These are phyloP conservation scores for Aquilaria agallochum DNA, from an alignment of 441 rosid genomes.

Conservation along the genomic window DNA sequence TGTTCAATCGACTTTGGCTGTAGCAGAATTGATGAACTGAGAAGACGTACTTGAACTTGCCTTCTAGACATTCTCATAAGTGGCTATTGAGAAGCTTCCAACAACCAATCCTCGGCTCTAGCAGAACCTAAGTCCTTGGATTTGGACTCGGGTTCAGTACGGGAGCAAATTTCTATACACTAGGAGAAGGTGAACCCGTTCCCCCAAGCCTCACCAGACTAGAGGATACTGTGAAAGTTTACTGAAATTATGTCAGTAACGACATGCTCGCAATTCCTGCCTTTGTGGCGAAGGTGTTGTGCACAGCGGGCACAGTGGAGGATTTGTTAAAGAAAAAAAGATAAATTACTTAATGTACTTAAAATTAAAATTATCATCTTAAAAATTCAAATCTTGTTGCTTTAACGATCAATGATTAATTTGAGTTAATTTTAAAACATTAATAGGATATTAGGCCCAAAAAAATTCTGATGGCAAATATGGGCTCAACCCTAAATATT, in stretches of 20 bases:
- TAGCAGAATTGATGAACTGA: constrained; percentile 91
- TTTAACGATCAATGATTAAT: too few species aligned
- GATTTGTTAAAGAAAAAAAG: too few species aligned
- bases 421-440: too few species aligned
- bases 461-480: too few species aligned
- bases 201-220: constrained; percentile 14
- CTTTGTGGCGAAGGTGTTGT: too few species aligned
- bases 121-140: constrained; percentile 30
- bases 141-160: constrained; percentile 40
- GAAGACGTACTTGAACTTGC: constrained; percentile 59
- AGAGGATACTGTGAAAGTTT: constrained; percentile 35
- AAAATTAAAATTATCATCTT: too few species aligned
- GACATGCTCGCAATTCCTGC: constrained; percentile 31
- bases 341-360: too few species aligned
- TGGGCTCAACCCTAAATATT: too few species aligned
- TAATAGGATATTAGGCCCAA: too few species aligned
- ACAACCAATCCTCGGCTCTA: constrained; percentile 27
- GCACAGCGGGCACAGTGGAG: too few species aligned
- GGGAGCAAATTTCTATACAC: constrained; percentile 55
- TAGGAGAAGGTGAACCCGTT: constrained; percentile 60
- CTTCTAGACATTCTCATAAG: constrained; percentile 70
- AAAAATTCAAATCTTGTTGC: too few species aligned
- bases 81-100: constrained; percentile 76
- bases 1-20: constrained; percentile 35
- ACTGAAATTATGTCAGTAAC: constrained; percentile 69